Evolutionary conservation across 164 flowering plant genomes (phyloP).

Genomic region (Nymphaea thermarum): DNA sequence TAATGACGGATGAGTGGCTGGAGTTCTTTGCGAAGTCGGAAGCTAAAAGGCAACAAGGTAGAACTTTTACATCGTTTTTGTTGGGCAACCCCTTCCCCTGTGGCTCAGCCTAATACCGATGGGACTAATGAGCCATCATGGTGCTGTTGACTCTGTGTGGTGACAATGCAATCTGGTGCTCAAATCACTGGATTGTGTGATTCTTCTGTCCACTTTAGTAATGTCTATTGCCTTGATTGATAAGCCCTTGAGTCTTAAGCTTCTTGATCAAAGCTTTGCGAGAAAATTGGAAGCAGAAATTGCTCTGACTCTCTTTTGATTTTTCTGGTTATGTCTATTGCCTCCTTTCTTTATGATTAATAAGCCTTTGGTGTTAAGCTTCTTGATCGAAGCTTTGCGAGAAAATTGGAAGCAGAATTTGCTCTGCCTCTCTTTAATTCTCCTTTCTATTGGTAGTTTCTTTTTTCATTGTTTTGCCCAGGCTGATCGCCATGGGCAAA

Average conservation of each 20-base stretch:
- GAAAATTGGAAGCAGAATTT: no score
- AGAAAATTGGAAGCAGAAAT: no score
- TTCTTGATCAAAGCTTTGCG: no score
- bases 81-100: background rate
- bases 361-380: background rate
- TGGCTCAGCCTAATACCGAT: background rate
- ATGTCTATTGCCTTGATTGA: background rate
- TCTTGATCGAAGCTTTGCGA: no score
- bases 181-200: background rate
- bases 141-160: no score
- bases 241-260: background rate
- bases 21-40: constrained; percentile 74
- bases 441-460: no score
- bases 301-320: no score
- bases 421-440: no score
- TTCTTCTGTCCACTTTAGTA: background rate
- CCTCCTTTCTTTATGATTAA: background rate
- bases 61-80: background rate
- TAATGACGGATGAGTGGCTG: constrained; percentile 69
- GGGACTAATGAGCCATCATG: no score
- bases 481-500: no score
- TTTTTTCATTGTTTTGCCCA: no score
- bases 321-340: no score
- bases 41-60: constrained; percentile 45
- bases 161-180: background rate